Evolutionary conservation across 208 protist genomes (phyloP), one percentile per base, ranked within the genome.

Genomic region (Borovskyia barvae): DNA sequence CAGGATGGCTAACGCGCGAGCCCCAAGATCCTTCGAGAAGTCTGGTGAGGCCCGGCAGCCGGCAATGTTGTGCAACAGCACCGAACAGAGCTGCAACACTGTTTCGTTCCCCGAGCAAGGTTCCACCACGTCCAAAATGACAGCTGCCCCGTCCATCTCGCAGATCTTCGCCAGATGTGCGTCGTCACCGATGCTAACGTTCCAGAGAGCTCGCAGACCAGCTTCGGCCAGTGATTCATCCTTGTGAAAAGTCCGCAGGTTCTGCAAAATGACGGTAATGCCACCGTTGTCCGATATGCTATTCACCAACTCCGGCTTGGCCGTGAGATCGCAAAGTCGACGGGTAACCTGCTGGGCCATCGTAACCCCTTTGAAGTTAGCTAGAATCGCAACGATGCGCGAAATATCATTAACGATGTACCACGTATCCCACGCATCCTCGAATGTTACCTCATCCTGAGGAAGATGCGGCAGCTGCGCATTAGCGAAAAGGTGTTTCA

Each of bases 401-500:
- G 86, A 65, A 36, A 90, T 69, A 66, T 95, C 85, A 56, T 82
- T 80, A 8, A 82, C 59, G 2, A 86, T 40, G 60, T 87, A 92
- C 89, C 92, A 97, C 26, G 89, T 94, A 49, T 74, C 76, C 92
- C 92, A 97, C 20, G 94, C 67, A n/a, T 92, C 83, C 17, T 87
- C 66, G 52, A 89, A 90, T 2, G 69, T 72, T 20, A 74, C 28
- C 30, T 40, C 42, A 1, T 80, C 37, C 41, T 92, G 67, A n/a
- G 85, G 61, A 30, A 97, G 75, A n/a, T 61, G 54, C 5, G 54
- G 29, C 37, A 97, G 76, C 74, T 93, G 77, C 58, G 71, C 63
- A 47, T 94, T 95, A 19, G 83, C 87, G 57, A 97, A 97, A 17
- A 95, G 74, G 47, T 97, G 92, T 65, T 87, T 84, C 56, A 97